phyloP scores from a whole-genome alignment of 441 rosid species.

The Caryocar brasiliense region DNA sequence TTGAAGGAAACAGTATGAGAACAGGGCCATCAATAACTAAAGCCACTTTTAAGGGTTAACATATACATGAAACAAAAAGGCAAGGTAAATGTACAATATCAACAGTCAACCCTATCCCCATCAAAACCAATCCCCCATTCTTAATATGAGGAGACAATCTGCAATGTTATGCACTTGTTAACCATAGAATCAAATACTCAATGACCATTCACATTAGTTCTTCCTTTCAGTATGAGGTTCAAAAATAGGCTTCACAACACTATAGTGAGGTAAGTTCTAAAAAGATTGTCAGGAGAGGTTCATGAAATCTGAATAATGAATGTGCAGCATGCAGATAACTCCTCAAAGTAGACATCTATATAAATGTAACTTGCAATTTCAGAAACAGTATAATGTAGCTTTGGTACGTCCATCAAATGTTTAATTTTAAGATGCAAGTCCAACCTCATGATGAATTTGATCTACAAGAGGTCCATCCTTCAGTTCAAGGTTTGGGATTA shows the following conservation, averaged over 20 bases:
- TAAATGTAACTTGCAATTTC: not conserved
- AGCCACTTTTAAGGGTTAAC: not conserved
- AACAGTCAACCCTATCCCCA: too few species aligned
- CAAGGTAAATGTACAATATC: not conserved
- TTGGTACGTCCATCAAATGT: not conserved
- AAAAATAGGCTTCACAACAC: too few species aligned
- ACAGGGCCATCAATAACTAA: not conserved
- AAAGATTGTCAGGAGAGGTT: too few species aligned
- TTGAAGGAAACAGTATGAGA: not conserved
- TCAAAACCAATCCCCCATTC: too few species aligned
- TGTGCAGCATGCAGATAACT: too few species aligned
- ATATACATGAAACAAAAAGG: too few species aligned
- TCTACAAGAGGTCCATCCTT: conserved; percentile 71
- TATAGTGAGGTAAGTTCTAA: too few species aligned
- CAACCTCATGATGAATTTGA: conserved; percentile 78
- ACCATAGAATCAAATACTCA: not conserved
- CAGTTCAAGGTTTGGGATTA: conserved; percentile 93
- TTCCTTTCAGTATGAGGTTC: not conserved
- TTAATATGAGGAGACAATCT: too few species aligned
- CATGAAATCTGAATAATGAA: too few species aligned
- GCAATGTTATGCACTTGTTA: not conserved
- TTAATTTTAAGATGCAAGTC: conserved; percentile 1
- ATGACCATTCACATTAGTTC: not conserved
- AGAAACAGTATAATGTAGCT: not conserved
- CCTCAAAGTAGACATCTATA: too few species aligned